These are phyloP conservation scores for Sugiyamaella valdiviana DNA, from an alignment of 805 yeast genomes.

Conservation along the genomic window DNA sequence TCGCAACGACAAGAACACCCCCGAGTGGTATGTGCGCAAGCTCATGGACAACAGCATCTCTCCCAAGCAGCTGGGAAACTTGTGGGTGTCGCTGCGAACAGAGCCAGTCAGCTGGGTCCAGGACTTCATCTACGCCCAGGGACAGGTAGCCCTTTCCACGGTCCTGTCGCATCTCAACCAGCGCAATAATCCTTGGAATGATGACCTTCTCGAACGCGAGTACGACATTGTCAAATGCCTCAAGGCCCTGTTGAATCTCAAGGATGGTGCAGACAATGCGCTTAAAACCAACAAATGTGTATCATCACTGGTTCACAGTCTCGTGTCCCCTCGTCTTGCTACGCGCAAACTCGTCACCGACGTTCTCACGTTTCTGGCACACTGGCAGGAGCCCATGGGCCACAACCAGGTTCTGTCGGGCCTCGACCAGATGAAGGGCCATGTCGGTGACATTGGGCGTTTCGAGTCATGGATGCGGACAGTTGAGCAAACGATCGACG, in stretches of 20 bases:
- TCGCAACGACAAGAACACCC: conserved; percentile 38
- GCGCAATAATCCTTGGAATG: conserved; percentile 27
- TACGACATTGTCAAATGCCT: conserved; percentile 70
- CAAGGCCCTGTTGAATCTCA: conserved; percentile 61
- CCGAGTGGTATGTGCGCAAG: conserved; percentile 69
- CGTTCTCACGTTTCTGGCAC: conserved; percentile 52
- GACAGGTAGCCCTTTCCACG: conserved; percentile 69
- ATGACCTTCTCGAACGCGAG: conserved; percentile 60
- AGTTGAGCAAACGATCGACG: conserved; percentile 65
- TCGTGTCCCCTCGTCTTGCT: conserved; percentile 65
- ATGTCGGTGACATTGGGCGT: conserved; percentile 32
- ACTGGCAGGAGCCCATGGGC: conserved; percentile 40
- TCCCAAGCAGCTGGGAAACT: conserved; percentile 64
- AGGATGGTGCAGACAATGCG: conserved; percentile 55
- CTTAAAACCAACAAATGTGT: conserved; percentile 39
- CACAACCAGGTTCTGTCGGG: conserved; percentile 54
- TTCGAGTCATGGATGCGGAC: conserved; percentile 67
- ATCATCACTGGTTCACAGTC: conserved; percentile 61
- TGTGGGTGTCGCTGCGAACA: conserved; percentile 88
- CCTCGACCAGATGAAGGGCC: conserved; percentile 41
- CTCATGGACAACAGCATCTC: conserved; percentile 66
- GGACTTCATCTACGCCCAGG: conserved; percentile 70
- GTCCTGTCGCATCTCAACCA: conserved; percentile 51
- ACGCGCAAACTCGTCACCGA: conserved; percentile 81
- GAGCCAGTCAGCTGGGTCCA: conserved; percentile 83